Evolutionary conservation across 2,329 filamentous ascomycete species (phyloP).

Genomic region (Nigrograna mackinnonii): DNA sequence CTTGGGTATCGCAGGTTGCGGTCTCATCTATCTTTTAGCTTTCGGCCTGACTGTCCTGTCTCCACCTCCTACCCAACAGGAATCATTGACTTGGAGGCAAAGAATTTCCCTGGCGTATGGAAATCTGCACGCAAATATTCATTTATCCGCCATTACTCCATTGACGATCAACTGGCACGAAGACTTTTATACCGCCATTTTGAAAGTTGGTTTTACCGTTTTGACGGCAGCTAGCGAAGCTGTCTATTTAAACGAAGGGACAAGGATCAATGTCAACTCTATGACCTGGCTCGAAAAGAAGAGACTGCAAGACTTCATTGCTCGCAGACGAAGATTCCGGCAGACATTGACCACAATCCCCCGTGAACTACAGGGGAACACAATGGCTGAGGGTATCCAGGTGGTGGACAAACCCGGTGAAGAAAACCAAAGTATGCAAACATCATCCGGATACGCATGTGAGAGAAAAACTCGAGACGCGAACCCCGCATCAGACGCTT

Average conservation of each 20-base stretch:
- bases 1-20: constrained; percentile 74
- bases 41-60: constrained; percentile 75
- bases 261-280: constrained; percentile 69
- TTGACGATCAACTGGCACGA: constrained; percentile 83
- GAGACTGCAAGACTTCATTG: constrained; percentile 75
- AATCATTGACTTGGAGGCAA: constrained; percentile 55
- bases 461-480: constrained; percentile 65
- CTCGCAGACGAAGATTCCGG: constrained; percentile 43
- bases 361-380: constrained; percentile 45
- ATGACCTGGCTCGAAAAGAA: constrained; percentile 94
- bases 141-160: constrained; percentile 67
- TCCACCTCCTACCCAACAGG: constrained; percentile 56
- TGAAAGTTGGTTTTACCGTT: constrained; percentile 84
- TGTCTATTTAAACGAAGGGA: constrained; percentile 92
- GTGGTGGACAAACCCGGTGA: constrained; percentile 39
- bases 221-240: constrained; percentile 94
- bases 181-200: constrained; percentile 91
- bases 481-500: constrained; percentile 21
- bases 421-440: constrained; percentile 27
- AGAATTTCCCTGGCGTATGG: constrained; percentile 73
- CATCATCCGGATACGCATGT: constrained; percentile 61
- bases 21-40: constrained; percentile 76
- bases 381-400: constrained; percentile 39
- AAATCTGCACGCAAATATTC: constrained; percentile 91
- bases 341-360: constrained; percentile 43